Evolutionary conservation across 2,329 filamentous ascomycete genomes (phyloP), one percentile per base, ranked within the genome.

Genomic region (Xylariaceae sp.): DNA sequence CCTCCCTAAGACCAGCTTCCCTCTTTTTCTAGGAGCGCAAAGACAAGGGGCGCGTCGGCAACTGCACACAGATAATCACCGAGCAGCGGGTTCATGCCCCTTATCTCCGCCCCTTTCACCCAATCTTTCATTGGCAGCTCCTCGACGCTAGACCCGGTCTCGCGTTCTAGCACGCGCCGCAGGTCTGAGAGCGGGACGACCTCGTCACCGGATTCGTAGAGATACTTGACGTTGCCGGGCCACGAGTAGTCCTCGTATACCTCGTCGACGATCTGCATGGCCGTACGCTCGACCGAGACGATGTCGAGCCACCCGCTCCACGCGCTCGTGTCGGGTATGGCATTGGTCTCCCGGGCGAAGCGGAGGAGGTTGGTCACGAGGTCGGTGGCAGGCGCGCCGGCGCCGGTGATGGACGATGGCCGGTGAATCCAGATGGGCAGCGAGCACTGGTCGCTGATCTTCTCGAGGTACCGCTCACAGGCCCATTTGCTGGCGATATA

Each of bases 401-500:
- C 12, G 8, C 56, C 50, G 7, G 51, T 59, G 8, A 59, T 59
- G 2, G 44, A 46, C 2, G 56, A 59, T 8, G 56, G 56, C 6
- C 56, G 50, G 40, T 59, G 51, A 24, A 59, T 59, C 44, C 51
- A 55, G 26, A 59, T 51, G 2, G 51, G 45, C 16, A 55, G 39
- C 40, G 41, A 51, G 45, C 24, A 50, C n/a, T 43, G 37, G n/a
- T 55, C 52, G 37, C n/a, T 48, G 37, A 55, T 37, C 29, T 67
- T 63, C 60, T 74, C 72, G 1, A 76, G 65, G 36, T 69, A 61
- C 0, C 48, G 26, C 60, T 78, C 75, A 45, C 65, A 67, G 0
- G 64, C 73, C 74, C 74, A 76, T 52, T 74, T 74, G 0, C 67
- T 58, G 0, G 73, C 64, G 2, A 64, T 48, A 44, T 76, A 77